phyloP scores from a whole-genome alignment of 1,284 basidiomycete species.

The Fomitopsis schrenkii region DNA sequence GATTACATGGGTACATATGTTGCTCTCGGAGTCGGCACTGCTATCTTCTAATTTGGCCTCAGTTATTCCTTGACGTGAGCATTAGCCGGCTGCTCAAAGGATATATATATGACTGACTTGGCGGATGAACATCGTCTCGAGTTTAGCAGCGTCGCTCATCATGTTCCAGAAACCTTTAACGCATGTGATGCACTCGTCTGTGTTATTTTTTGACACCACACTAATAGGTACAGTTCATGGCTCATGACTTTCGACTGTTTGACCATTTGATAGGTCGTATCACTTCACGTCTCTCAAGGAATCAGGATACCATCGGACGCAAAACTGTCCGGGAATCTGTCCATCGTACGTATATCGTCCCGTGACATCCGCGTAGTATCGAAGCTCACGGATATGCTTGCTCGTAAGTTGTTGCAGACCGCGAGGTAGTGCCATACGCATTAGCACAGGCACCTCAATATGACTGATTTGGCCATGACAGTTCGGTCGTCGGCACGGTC shows the following conservation, averaged over 20 bases:
- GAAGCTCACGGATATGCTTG: neutral
- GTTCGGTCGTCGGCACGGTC: slow-evolving; percentile 47
- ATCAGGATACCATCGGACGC: slow-evolving; percentile 58
- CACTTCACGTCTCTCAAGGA: slow-evolving; percentile 57
- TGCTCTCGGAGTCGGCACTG: slow-evolving; percentile 52
- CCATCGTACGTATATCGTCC: slow-evolving; percentile 21
- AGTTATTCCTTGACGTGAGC: slow-evolving; percentile 51
- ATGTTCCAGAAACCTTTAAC: slow-evolving; percentile 57
- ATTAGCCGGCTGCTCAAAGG: neutral
- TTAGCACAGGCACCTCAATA: neutral
- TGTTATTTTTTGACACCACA: slow-evolving; percentile 81
- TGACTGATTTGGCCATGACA: neutral
- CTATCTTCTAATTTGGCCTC: slow-evolving; percentile 51
- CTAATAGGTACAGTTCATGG: slow-evolving; percentile 53
- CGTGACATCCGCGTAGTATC: neutral
- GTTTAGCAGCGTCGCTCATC: slow-evolving; percentile 52
- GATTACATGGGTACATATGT: slow-evolving; percentile 73
- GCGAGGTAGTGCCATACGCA: slow-evolving; percentile 24
- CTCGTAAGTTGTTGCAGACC: slow-evolving; percentile 40
- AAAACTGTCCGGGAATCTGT: slow-evolving; percentile 38
- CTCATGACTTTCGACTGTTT: slow-evolving; percentile 5
- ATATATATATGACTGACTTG: neutral
- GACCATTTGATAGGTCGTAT: slow-evolving; percentile 45
- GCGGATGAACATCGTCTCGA: slow-evolving; percentile 41
- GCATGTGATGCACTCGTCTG: slow-evolving; percentile 61